Percentiles rank a stretch among this genome's conserved stretches.
These are phyloP conservation scores for Cryptococcus jaspeensis DNA, from an alignment of 1,284 basidiomycete genomes.

Conservation along the genomic window DNA sequence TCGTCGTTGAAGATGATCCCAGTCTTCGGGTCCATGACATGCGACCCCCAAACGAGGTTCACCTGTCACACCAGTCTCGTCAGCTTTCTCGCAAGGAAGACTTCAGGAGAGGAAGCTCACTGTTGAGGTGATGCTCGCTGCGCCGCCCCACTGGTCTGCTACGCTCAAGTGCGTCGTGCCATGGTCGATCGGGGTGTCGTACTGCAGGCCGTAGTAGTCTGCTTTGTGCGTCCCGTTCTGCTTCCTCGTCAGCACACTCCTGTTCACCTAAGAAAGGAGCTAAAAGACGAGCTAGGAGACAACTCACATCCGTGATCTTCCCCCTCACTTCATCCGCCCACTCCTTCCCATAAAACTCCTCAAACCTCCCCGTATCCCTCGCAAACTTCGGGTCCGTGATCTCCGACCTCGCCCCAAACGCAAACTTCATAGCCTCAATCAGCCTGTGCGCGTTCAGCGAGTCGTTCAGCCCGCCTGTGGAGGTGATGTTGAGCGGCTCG, in stretches of 20 bases:
- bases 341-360: conserved; percentile 67
- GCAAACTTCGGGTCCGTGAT: conserved; percentile 70
- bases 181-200: conserved; percentile 73
- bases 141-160: conserved; percentile 79
- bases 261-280: no score
- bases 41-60: conserved; percentile 81
- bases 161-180: conserved; percentile 87
- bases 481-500: conserved; percentile 34
- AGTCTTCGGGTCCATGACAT: conserved; percentile 75
- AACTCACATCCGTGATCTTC: conserved; percentile 75
- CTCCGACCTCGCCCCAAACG: conserved; percentile 61
- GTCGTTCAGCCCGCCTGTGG: conserved; percentile 28
- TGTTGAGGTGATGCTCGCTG: conserved; percentile 78
- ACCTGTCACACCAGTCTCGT: conserved; percentile 51
- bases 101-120: conserved; percentile 43
- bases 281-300: not conserved
- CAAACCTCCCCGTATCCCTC: conserved; percentile 55
- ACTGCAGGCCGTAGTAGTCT: conserved; percentile 79
- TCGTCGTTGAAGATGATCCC: conserved; percentile 90
- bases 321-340: conserved; percentile 63
- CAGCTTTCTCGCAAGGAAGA: not conserved
- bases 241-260: not conserved
- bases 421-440: conserved; percentile 55
- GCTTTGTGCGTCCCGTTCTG: conserved; percentile 75
- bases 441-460: conserved; percentile 50